phyloP scores from a whole-genome alignment of 1,284 basidiomycete species.

The Salmacisia buchloeana region DNA sequence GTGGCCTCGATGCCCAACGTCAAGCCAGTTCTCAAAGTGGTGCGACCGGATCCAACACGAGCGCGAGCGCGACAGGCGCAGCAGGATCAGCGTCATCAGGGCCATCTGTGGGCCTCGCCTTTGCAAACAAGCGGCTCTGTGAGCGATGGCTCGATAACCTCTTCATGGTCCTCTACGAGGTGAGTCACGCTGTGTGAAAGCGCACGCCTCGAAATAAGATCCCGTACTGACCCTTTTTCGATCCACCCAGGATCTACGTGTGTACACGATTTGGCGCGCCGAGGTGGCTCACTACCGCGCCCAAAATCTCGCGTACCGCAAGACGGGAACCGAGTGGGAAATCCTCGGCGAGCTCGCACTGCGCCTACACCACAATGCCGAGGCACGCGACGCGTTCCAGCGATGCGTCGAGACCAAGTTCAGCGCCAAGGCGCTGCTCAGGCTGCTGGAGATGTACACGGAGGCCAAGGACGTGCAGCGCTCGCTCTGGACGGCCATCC shows the following conservation, averaged over 20 bases:
- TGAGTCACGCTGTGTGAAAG: conserved; percentile 45
- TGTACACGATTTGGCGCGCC: conserved; percentile 98
- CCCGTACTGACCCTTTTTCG: conserved; percentile 1
- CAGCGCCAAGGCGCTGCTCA: conserved; percentile 82
- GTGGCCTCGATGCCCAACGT: conserved; percentile 3
- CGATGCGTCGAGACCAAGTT: conserved; percentile 81
- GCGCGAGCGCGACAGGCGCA: too few species aligned
- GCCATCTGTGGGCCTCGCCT: conserved; percentile 65
- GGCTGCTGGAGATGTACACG: conserved; percentile 87
- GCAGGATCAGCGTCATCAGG: conserved; percentile 23
- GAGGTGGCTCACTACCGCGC: conserved; percentile 99
- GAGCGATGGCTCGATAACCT: conserved; percentile 97
- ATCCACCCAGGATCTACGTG: conserved; percentile 73
- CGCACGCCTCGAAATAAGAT: background rate
- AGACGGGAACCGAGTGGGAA: conserved; percentile 97
- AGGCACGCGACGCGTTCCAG: conserved; percentile 94
- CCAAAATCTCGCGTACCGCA: conserved; percentile 91
- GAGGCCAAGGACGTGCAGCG: conserved; percentile 87
- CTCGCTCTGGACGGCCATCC: conserved; percentile 81
- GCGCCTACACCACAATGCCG: conserved; percentile 90
- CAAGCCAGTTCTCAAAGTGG: conserved; percentile 10
- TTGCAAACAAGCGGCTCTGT: conserved; percentile 92
- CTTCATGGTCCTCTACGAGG: conserved; percentile 98
- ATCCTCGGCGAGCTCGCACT: conserved; percentile 90
- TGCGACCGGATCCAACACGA: conserved; percentile 11